Conservation (phyloP, 257 asterid species). For the Gentiana macrophylla region DNA sequence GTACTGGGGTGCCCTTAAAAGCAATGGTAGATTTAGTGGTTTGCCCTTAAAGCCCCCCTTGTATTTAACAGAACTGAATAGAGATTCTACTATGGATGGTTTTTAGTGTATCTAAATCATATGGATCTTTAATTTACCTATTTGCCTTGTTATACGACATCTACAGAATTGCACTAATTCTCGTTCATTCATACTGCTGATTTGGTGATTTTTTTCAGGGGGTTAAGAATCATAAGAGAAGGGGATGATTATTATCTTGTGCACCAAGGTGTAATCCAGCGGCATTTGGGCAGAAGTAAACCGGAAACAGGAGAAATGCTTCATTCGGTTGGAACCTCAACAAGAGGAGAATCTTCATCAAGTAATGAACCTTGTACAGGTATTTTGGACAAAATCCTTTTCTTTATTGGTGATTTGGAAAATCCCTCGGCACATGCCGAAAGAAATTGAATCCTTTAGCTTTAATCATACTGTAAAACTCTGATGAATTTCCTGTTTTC, state of each 20-base stretch:
- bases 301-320: conserved; percentile 11
- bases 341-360: conserved; percentile 9
- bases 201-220: conserved; percentile 27
- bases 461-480: not conserved
- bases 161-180: too few species aligned
- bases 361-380: conserved; percentile 29
- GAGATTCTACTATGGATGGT: too few species aligned
- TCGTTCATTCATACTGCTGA: too few species aligned
- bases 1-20: too few species aligned
- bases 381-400: conserved; percentile 58
- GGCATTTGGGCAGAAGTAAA: conserved; percentile 48
- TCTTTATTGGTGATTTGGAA: conserved; percentile 80
- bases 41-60: too few species aligned
- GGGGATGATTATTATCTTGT: conserved; percentile 63
- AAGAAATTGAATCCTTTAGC: conserved; percentile 23
- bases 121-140: too few species aligned
- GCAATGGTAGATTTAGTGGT: too few species aligned
- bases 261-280: conserved; percentile 67
- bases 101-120: too few species aligned
- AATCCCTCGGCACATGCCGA: conserved; percentile 48
- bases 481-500: not conserved
- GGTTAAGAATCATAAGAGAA: conserved; percentile 75
- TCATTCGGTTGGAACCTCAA: not conserved
- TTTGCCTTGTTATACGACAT: too few species aligned
- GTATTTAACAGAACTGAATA: too few species aligned